Evolutionary conservation across 495 filamentous ascomycete species (phyloP).

Genomic region (Lepraria neglecta): DNA sequence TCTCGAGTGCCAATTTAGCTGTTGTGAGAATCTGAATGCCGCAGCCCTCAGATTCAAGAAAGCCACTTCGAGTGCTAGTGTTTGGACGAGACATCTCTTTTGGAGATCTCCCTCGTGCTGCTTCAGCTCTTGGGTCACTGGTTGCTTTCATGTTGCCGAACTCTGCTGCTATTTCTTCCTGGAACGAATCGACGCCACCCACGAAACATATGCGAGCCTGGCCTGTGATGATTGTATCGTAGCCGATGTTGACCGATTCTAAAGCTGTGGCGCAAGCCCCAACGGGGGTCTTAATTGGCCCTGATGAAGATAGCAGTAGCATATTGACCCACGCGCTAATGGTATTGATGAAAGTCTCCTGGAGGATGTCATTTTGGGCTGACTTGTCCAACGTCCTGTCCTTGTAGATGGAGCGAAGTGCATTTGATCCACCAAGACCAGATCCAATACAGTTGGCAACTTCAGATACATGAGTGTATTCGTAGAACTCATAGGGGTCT

Average conservation of each 20-base stretch:
- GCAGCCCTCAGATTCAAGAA: constrained; percentile 27
- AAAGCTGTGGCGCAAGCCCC: constrained; percentile 29
- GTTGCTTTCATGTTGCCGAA: constrained; percentile 30
- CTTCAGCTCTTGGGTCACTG: constrained; percentile 20
- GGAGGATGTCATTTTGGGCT: constrained; percentile 25
- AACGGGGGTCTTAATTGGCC: constrained; percentile 27
- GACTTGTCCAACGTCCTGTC: constrained; percentile 23
- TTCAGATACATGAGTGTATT: constrained; percentile 29
- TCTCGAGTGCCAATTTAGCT: constrained; percentile 25
- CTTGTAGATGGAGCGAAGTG: constrained; percentile 18
- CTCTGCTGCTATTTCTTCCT: constrained; percentile 23
- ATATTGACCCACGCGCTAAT: constrained; percentile 29
- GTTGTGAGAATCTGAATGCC: constrained; percentile 27
- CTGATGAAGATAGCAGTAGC: constrained; percentile 24
- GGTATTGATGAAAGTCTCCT: constrained; percentile 29
- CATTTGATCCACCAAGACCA: constrained; percentile 18
- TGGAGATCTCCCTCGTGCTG: constrained; percentile 19
- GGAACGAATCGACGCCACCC: constrained; percentile 27
- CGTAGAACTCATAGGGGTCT: constrained; percentile 26
- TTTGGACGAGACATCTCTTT: constrained; percentile 29
- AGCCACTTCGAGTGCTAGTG: constrained; percentile 21
- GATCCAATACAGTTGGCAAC: constrained; percentile 27
- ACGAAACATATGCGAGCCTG: constrained; percentile 25
- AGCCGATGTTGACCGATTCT: constrained; percentile 28
- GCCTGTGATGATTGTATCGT: constrained; percentile 21